Evolutionary conservation across 768 basidiomycete species (phyloP).

Genomic region (Mycena amicta): DNA sequence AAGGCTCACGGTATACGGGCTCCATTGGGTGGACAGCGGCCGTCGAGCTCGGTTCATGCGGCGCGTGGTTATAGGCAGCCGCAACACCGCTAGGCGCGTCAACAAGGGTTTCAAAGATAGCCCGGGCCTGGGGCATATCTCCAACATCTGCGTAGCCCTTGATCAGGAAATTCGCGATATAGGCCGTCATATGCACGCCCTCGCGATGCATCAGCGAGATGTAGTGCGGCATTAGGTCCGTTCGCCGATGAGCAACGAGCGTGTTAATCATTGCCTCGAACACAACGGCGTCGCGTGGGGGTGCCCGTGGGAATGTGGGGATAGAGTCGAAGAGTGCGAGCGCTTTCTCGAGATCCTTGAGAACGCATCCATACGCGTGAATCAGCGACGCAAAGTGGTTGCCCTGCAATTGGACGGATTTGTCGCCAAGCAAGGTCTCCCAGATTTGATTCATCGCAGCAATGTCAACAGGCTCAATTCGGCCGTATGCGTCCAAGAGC

Average conservation of each 20-base stretch:
- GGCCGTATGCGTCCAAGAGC: conserved; percentile 86
- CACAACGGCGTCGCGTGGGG: conserved; percentile 76
- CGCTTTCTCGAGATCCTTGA: conserved; percentile 77
- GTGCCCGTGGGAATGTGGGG: conserved; percentile 50
- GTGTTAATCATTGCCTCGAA: conserved; percentile 93
- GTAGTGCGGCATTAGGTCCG: conserved; percentile 76
- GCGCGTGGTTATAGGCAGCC: conserved; percentile 84
- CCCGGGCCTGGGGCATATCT: conserved; percentile 70
- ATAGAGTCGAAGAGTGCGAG: conserved; percentile 79
- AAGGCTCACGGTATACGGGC: conserved; percentile 89
- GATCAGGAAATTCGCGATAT: conserved; percentile 88
- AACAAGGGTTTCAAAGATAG: conserved; percentile 75
- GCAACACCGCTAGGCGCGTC: conserved; percentile 87
- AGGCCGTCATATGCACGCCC: conserved; percentile 89
- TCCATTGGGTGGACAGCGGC: conserved; percentile 42
- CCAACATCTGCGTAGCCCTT: conserved; percentile 69
- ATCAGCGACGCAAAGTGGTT: conserved; percentile 79
- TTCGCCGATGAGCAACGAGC: conserved; percentile 73
- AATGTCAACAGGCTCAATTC: conserved; percentile 81
- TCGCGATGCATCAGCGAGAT: conserved; percentile 58
- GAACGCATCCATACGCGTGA: conserved; percentile 83
- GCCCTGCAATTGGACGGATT: conserved; percentile 43
- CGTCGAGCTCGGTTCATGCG: conserved; percentile 53
- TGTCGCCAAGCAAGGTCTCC: conserved; percentile 51
- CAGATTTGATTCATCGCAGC: conserved; percentile 74